Base-by-base conservation (phyloP, 2,329 filamentous ascomycete genomes). In the Botrytis galanthina region DNA sequence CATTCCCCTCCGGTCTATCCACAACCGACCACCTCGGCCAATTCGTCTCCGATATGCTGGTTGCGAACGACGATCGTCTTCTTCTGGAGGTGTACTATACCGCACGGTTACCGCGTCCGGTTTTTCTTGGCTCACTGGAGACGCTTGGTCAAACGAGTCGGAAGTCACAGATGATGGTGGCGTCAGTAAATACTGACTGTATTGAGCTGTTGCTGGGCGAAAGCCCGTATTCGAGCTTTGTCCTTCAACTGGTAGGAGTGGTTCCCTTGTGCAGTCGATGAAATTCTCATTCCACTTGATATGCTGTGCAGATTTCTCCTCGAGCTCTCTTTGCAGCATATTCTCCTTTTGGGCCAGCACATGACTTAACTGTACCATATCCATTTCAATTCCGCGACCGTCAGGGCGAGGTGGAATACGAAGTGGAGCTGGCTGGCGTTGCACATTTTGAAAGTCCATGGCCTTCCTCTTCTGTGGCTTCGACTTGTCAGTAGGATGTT, bases 271-370 rank as follows among this genome's bases (percentile, higher is more conserved):
- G 81, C 94, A 87, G 84, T 98, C 95, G 79, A 97, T 89, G 85
- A 93, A 94, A 80, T 93, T 92, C 78, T 93, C 88, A 83, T 98
- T 98, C 94, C 95, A 98, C 81, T 92, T 91, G 78, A 92, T 90
- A 83, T 98, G 95, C 83, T 96, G 95, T 79, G 92, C 88, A 72
- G 97, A 90, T 83, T 97, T 95, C 78, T 90, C 90, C 82, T 97
- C 93, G 81, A 98, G 93, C 80, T 97, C 94, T 76, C 87, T 87
- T 75, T 92, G 88, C 77, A 98, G 90, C 78, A 93, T 90, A 77
- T 92, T 94, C 78, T 95, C 92, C 82, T 93, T 93, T 82, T 97
- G 93, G 61, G 90, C 90, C 72, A 92, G 87, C 78, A 93, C 89
- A 79, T 97, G 93, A 75, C 92, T 88, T 76, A 98, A 84, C 76